Evolutionary conservation across 768 basidiomycete genomes (phyloP), one percentile per base, ranked within the genome.

Genomic region (Trametes elegans): DNA sequence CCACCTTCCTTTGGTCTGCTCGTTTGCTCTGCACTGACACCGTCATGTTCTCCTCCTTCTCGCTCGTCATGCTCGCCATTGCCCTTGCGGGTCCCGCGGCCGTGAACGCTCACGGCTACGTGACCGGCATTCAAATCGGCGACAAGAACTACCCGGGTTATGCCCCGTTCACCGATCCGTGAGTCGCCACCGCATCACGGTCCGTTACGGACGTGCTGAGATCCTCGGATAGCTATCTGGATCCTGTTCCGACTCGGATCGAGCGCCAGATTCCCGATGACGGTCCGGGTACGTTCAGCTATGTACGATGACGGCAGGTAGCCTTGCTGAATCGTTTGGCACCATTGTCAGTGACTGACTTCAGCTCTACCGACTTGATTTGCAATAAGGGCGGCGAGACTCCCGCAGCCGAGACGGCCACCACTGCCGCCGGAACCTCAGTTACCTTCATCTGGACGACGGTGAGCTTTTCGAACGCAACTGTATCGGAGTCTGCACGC

Each of bases 391-490:
- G 71, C 46, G 78, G 78, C 31, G 53, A 64, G 42, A 29, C 55
- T n/a, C n/a, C n/a, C 14, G 62, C 62, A 29, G 76, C 74, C 6
- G 53, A 64, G 43, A 64, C 67, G 18, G 50, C 74, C 34, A 76
- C 76, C 28, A 69, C 70, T 34, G 75, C 66, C 38, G 73, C 77
- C 41, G 77, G 79, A 29, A 73, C 74, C 50, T 63, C 70, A 48
- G 68, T 79, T 28, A 67, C 65, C 2, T 79, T 79, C 60, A 61
- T 73, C 48, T 79, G 78, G 78, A 68, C 61, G 49, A 72, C 74
- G 62, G 77, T 78, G 64, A n/a, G n/a, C n/a, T n/a, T n/a, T n/a
- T n/a, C n/a, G n/a, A n/a, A n/a, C n/a, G n/a, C n/a, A n/a, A n/a
- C n/a, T n/a, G n/a, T n/a, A n/a, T n/a, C n/a, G n/a, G n/a, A n/a